Evolutionary conservation across 1,284 basidiomycete genomes (phyloP).

Genomic region (Austroboletus olivaceoglutinosus): DNA sequence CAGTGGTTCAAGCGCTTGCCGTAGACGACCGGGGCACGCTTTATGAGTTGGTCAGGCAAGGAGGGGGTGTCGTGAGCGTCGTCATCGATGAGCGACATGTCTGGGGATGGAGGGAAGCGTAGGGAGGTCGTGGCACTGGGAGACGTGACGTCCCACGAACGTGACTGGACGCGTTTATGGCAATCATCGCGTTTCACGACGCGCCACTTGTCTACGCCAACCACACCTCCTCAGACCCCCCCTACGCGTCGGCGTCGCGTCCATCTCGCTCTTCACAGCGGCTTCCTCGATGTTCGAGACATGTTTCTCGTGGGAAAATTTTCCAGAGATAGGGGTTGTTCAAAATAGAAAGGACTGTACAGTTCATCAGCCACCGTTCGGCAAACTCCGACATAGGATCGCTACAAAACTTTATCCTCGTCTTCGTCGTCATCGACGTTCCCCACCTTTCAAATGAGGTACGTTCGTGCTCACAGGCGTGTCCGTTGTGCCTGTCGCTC

Average conservation of each 20-base stretch:
- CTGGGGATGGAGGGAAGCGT: conserved; percentile 4
- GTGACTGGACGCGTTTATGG: conserved; percentile 36
- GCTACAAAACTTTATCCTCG: conserved; percentile 2
- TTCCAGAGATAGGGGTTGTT: conserved; percentile 15
- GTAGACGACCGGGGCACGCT: conserved; percentile 29
- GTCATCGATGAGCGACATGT: conserved; percentile 15
- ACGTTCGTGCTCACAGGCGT: conserved; percentile 5
- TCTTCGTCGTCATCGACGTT: conserved; percentile 13
- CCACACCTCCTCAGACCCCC: not conserved
- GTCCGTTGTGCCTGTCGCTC: not conserved
- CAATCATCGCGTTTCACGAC: conserved; percentile 24
- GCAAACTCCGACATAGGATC: conserved; percentile 23
- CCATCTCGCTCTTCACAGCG: not conserved
- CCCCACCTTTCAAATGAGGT: conserved; percentile 28
- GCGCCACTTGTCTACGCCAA: conserved; percentile 4
- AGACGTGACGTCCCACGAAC: conserved; percentile 32
- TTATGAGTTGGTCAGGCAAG: conserved; percentile 13
- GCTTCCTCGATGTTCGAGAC: conserved; percentile 1
- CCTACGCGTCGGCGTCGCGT: conserved; percentile 14
- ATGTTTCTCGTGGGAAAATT: conserved; percentile 5
- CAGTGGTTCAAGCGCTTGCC: conserved; percentile 18
- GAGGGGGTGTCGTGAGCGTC: not conserved
- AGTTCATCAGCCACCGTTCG: conserved; percentile 33
- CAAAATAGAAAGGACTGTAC: conserved; percentile 25
- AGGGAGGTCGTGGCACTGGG: conserved; percentile 3